Percentiles rank a stretch among this genome's conserved stretches.
These are phyloP conservation scores for Magnusiomyces tetraspermus DNA, from an alignment of 1,139 yeast genomes.

Conservation along the genomic window DNA sequence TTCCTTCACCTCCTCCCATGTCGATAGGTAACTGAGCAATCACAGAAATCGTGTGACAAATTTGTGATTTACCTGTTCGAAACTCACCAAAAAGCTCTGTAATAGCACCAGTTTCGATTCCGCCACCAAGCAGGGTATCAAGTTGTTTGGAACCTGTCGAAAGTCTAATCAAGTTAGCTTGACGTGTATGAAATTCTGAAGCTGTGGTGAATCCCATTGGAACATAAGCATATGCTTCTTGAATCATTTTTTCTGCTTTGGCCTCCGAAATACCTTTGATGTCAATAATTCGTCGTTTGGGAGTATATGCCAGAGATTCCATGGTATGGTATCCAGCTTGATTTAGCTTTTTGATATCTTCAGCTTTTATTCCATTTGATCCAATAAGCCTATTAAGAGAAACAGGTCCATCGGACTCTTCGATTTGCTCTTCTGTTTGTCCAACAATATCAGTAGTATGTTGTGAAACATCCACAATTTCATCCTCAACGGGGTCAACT, in stretches of 20 bases:
- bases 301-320: conserved; percentile 85
- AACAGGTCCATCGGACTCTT: conserved; percentile 41
- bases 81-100: conserved; percentile 97
- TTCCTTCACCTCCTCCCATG: conserved; percentile 99
- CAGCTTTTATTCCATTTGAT: conserved; percentile 67
- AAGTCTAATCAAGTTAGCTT: conserved; percentile 82
- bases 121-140: conserved; percentile 92
- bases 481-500: background rate
- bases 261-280: conserved; percentile 94
- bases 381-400: conserved; percentile 46
- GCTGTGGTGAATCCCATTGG: conserved; percentile 98
- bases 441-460: conserved; percentile 5
- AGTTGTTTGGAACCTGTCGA: conserved; percentile 94
- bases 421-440: conserved; percentile 34
- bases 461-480: background rate
- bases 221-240: conserved; percentile 77
- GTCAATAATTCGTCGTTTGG: conserved; percentile 63
- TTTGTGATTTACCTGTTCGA: conserved; percentile 94
- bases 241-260: conserved; percentile 77
- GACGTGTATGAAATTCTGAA: conserved; percentile 80
- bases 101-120: conserved; percentile 93
- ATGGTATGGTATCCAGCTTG: conserved; percentile 85
- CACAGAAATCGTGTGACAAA: conserved; percentile 93
- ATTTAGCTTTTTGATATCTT: conserved; percentile 70
- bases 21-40: conserved; percentile 95